Evolutionary conservation across 1,139 yeast genomes (phyloP), one percentile per base, ranked within the genome.

Genomic region (Suhomyces maxii): DNA sequence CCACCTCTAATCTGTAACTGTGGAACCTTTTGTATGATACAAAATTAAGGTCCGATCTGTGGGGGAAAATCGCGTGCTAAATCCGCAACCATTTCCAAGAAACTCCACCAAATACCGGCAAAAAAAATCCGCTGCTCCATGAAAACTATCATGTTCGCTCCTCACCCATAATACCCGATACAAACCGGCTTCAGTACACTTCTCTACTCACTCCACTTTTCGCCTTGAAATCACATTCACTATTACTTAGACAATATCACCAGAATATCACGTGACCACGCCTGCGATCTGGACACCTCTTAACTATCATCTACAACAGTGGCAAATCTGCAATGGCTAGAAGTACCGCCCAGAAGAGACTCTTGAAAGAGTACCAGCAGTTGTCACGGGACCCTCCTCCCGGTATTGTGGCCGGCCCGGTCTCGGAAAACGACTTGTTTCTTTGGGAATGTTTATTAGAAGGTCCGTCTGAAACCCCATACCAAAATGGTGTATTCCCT

Each of bases 391-490:
- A 91, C 54, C 85, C 97, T 0, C 97, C 97, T 0, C 97, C 95
- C 30, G 99, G 99, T 1, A 89, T 93, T 41, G 80, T 90, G 7
- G 99, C 99, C 0, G 96, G 97, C 1, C 99, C 99, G 0, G 71
- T 83, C 1, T 70, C 80, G 23, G 99, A 93, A 59, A 86, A 85
- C 57, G 83, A 93, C 65, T 69, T 93, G 51, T 89, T 89, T 55
- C 74, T 76, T 37, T 93, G 99, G 99, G 95, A 89, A 54, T 93
- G 99, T 64, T 69, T 90, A 47, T 70, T 93, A 40, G 95, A 86
- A 57, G 99, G 99, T 0, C 99, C 99, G 1, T 77, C 83, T n/a
- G 97, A 81, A 41, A 90, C 98, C 0, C 88, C 95, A 3, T 93
- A 89, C 61, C 98, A 90, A 59, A 87, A 91, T 53, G 99, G 99